phyloP scores from a whole-genome alignment of 306 rosid genomes.

The Sicyos baderoa region DNA sequence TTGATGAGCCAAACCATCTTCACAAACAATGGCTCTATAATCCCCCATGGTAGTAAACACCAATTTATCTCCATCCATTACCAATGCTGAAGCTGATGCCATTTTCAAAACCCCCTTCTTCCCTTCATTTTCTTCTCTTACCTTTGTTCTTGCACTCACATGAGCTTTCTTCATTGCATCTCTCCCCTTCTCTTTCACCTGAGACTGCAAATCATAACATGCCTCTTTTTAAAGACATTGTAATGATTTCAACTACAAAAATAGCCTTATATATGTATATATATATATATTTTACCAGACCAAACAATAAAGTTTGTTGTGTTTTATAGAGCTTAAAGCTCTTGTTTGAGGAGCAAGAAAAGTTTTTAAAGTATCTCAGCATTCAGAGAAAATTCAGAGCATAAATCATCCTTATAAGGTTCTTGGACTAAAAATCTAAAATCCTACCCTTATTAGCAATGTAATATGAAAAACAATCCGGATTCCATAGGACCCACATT shows the following conservation, averaged over 20 bases:
- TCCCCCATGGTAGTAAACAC: slow-evolving; percentile 64
- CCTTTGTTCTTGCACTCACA: slow-evolving; percentile 39
- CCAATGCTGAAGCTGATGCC: slow-evolving; percentile 55
- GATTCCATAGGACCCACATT: neutral
- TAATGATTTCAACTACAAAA: neutral
- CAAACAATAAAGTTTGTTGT: neutral
- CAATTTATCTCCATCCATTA: slow-evolving; percentile 62
- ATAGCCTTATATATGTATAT: neutral
- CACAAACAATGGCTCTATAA: slow-evolving; percentile 63
- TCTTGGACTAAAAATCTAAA: neutral
- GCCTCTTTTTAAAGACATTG: no score
- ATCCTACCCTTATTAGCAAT: neutral
- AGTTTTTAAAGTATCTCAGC: neutral
- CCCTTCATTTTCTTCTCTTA: slow-evolving; percentile 30
- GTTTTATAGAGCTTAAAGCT: neutral
- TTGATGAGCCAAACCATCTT: slow-evolving; percentile 62
- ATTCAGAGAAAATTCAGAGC: neutral
- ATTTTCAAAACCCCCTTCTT: slow-evolving; percentile 32
- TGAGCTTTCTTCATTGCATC: slow-evolving; percentile 65
- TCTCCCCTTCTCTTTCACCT: slow-evolving; percentile 41
- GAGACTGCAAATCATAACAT: slow-evolving; percentile 27
- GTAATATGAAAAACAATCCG: neutral
- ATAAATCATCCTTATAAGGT: neutral
- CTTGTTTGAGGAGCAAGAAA: neutral
- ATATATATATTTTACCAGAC: no score